Evolutionary conservation across 192 early-diverging fungal genomes (phyloP).

Genomic region (Backusella circina): DNA sequence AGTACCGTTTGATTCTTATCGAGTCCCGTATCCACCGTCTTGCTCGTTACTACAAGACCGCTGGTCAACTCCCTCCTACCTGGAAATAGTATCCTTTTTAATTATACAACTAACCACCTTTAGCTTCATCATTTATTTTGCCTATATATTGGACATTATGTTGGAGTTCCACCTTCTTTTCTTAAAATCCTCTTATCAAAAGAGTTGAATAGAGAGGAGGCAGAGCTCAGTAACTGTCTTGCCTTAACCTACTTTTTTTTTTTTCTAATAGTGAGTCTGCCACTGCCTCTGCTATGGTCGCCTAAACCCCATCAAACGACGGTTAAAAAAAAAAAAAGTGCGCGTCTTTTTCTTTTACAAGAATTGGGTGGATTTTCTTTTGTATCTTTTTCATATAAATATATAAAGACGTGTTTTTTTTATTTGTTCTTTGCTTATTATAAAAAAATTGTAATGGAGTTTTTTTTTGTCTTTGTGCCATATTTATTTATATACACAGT

Average conservation of each 20-base stretch:
- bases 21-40: slow-evolving; percentile 99
- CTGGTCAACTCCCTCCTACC: slow-evolving; percentile 92
- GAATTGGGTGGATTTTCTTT: no score
- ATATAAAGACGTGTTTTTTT: no score
- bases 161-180: slow-evolving; percentile 9
- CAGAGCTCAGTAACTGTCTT: slow-evolving; percentile 38
- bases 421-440: no score
- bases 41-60: slow-evolving; percentile 97
- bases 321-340: no score
- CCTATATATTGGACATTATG: slow-evolving; percentile 35
- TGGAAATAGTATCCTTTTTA: slow-evolving; percentile 92
- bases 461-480: no score
- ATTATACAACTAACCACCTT: neutral
- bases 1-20: slow-evolving; percentile 96
- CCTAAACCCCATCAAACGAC: no score
- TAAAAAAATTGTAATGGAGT: no score
- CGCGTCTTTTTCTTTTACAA: no score
- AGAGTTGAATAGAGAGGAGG: neutral
- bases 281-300: slow-evolving; percentile 39
- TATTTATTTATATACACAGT: no score
- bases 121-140: neutral
- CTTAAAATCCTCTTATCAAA: neutral
- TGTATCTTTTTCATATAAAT: no score
- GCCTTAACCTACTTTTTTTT: slow-evolving; percentile 37
- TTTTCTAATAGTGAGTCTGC: slow-evolving; percentile 44